Percentiles rank a stretch among this genome's conserved stretches.
These are phyloP conservation scores for Fusarium sp. DNA, from an alignment of 2,329 filamentous ascomycete species.

Conservation along the genomic window DNA sequence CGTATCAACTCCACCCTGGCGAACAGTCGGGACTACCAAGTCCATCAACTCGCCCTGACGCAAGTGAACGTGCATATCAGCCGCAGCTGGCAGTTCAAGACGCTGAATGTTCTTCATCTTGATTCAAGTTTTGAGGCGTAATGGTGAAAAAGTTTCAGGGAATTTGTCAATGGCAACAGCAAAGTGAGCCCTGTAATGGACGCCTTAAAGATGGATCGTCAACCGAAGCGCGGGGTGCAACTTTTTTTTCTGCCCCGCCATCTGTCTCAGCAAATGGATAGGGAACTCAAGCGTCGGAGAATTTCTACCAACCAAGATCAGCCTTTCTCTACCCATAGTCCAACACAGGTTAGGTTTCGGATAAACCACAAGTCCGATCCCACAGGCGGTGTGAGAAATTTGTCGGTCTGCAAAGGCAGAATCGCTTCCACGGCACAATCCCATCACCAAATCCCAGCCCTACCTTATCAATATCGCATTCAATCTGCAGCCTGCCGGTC, in stretches of 20 bases:
- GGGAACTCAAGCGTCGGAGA: slow-evolving; percentile 3
- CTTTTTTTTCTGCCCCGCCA: slow-evolving; percentile 34
- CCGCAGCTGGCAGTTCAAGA: slow-evolving; percentile 70
- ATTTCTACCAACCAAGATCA: slow-evolving; percentile 34
- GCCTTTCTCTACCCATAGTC: no score
- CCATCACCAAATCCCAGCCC: slow-evolving; percentile 43
- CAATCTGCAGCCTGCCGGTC: slow-evolving; percentile 25
- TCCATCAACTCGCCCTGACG: slow-evolving; percentile 75
- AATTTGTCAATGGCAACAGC: neutral
- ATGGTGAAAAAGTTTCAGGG: neutral
- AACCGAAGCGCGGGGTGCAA: slow-evolving; percentile 21
- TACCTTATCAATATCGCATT: slow-evolving; percentile 22
- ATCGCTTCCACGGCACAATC: slow-evolving; percentile 48
- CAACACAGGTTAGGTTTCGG: slow-evolving; percentile 13
- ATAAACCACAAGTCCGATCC: slow-evolving; percentile 41
- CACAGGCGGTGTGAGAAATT: slow-evolving; percentile 57
- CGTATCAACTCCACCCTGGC: slow-evolving; percentile 73
- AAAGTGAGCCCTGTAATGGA: slow-evolving; percentile 6
- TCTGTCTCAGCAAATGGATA: slow-evolving; percentile 9
- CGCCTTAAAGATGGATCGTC: slow-evolving; percentile 3
- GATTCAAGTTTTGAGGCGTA: neutral
- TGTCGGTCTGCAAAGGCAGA: slow-evolving; percentile 57
- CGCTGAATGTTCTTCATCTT: slow-evolving; percentile 46
- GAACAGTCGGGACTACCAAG: slow-evolving; percentile 62
- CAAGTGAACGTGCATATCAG: slow-evolving; percentile 79